These are phyloP conservation scores for Blastobotrys mokoenaii DNA, from an alignment of 805 yeast genomes.

Conservation along the genomic window DNA sequence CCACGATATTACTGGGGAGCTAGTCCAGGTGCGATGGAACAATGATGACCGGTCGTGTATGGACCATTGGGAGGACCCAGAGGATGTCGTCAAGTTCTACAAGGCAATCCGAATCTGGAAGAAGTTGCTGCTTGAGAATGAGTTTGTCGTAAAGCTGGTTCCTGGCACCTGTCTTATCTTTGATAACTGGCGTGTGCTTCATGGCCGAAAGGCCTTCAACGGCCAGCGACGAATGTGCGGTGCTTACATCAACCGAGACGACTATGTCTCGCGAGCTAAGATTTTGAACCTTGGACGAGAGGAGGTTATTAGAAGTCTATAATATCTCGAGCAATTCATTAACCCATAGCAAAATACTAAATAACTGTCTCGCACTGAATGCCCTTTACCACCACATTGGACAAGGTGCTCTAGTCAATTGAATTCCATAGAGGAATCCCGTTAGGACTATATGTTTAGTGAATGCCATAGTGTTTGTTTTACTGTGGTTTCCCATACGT, in stretches of 20 bases:
- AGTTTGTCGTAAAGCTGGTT: constrained; percentile 43
- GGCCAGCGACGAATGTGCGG: constrained; percentile 68
- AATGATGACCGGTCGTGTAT: constrained; percentile 60
- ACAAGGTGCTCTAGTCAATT: too few species aligned
- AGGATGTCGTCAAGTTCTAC: constrained; percentile 43
- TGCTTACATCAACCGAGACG: constrained; percentile 62
- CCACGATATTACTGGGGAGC: constrained; percentile 37
- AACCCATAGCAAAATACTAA: too few species aligned
- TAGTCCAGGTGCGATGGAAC: constrained; percentile 63
- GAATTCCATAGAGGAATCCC: too few species aligned
- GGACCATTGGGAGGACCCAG: constrained; percentile 38
- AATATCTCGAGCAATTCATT: too few species aligned
- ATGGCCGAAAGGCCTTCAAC: constrained; percentile 56
- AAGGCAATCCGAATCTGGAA: constrained; percentile 52
- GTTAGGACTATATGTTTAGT: too few species aligned
- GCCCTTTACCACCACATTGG: too few species aligned
- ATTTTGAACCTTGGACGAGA: constrained; percentile 42
- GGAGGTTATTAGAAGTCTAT: constrained; percentile 30
- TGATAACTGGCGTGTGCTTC: constrained; percentile 68
- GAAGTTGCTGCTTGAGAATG: constrained; percentile 43
- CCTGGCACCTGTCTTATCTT: constrained; percentile 63
- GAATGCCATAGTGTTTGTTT: too few species aligned
- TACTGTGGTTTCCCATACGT: too few species aligned
- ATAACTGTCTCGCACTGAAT: too few species aligned
- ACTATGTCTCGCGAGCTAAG: constrained; percentile 42